These are phyloP conservation scores for Trichoderma koningii DNA, from an alignment of 2,329 filamentous ascomycete species.

Conservation along the genomic window DNA sequence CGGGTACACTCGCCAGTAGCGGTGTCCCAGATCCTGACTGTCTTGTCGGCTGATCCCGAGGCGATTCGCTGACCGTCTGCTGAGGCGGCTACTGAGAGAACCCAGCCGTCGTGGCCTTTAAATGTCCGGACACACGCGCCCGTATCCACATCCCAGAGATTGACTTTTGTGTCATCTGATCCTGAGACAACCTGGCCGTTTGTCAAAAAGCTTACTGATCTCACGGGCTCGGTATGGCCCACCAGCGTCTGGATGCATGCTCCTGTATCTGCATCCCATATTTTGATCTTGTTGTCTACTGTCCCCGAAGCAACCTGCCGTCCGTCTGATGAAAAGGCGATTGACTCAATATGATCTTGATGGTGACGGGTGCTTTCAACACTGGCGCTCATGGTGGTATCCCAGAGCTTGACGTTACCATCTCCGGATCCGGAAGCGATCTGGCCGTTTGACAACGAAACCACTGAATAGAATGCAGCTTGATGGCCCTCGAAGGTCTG, in stretches of 20 bases:
- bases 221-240: neutral
- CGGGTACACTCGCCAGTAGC: neutral
- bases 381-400: neutral
- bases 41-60: neutral
- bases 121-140: slow-evolving; percentile 17
- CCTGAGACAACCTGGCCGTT: neutral
- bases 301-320: neutral
- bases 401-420: slow-evolving; percentile 23
- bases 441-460: neutral
- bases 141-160: slow-evolving; percentile 13
- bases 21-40: slow-evolving; percentile 15
- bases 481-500: neutral
- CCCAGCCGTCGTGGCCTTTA: neutral
- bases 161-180: neutral
- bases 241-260: neutral
- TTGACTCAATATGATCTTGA: neutral
- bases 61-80: neutral
- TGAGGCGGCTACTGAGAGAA: slow-evolving; percentile 11
- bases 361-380: neutral
- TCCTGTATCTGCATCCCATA: neutral
- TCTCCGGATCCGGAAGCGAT: slow-evolving; percentile 8
- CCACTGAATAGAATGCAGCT: neutral
- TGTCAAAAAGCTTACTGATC: neutral
- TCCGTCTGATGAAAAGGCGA: neutral
- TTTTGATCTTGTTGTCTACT: neutral